Percentiles rank a stretch among this genome's conserved stretches.
Conservation (phyloP, 2,329 filamentous ascomycete species). For the Coniochaeta hoffmannii region DNA sequence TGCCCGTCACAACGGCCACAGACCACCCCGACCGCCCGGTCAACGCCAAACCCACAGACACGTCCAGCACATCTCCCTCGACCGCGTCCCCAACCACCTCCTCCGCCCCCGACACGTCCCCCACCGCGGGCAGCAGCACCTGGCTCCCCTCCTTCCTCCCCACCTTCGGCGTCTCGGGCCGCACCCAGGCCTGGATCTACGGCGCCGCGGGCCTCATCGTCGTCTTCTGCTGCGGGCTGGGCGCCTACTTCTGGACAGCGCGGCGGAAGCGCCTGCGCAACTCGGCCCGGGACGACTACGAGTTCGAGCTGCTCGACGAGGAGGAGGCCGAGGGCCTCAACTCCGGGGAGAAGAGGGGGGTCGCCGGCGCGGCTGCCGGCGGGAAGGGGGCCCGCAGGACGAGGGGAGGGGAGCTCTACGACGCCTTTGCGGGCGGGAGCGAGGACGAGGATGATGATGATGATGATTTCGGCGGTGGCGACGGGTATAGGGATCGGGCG, state of each 20-base stretch:
- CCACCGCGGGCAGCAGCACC: constrained; percentile 43
- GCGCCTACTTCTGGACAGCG: constrained; percentile 73
- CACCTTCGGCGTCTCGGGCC: constrained; percentile 80
- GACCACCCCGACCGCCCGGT: constrained; percentile 59
- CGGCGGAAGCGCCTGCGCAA: constrained; percentile 70
- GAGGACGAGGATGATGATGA: constrained; percentile 64
- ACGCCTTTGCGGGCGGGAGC: constrained; percentile 88
- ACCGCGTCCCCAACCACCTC: constrained; percentile 18
- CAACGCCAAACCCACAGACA: constrained; percentile 34
- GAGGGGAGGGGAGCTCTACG: constrained; percentile 85
- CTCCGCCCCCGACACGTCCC: constrained; percentile 24
- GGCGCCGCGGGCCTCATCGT: constrained; percentile 78
- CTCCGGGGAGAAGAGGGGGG: constrained; percentile 33
- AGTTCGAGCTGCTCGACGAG: constrained; percentile 87
- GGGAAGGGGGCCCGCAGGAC: constrained; percentile 41
- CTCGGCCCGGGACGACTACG: constrained; percentile 69
- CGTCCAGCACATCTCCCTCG: constrained; percentile 17
- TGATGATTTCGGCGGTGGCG: constrained; percentile 34
- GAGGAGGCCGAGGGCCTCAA: constrained; percentile 59
- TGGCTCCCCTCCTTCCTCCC: constrained; percentile 83
- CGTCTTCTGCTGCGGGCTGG: constrained; percentile 73
- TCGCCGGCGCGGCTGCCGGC: constrained; percentile 27
- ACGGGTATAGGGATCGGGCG: constrained; percentile 26
- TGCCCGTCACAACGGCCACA: constrained; percentile 35
- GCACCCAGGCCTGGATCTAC: constrained; percentile 90